Evolutionary conservation across 23 red algal species (phyloP), one percentile per base, ranked within the genome.

Genomic region (Pyropia yezoensis): DNA sequence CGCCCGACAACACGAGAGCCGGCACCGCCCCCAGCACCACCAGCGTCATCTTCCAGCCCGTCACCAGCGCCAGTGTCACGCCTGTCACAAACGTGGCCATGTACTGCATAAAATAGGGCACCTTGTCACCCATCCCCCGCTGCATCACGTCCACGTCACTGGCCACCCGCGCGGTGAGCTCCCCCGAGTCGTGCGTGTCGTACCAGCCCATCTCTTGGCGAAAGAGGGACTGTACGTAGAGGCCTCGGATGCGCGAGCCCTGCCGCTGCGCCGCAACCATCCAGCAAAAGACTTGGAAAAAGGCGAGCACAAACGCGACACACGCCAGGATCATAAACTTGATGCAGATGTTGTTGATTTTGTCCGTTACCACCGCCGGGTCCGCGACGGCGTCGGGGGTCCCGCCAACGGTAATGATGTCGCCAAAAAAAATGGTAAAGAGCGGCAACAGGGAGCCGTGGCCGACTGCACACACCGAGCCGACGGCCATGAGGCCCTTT

Each of bases 381-480:
- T 68, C 39, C 30, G 67, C 33, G 4, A 51, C 25, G 14, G 71
- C n/a, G 9, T 26, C 22, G 32, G 50, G 30, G 24, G 21, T 66
- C 3, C 54, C 50, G 49, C 89, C 85, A 14, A 73, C 69, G 23
- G 87, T 71, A 25, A 98, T 87, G 33, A 91, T 83, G 49, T 75
- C 65, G 49, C 94, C 94, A 61, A 98, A 98, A 14, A 98, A 67
- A 62, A 98, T 88, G 2, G 94, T 83, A 57, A 90, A 98, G 14
- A 80, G 45, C 27, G 94, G 94, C 56, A 91, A 65, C 25, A 83
- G 52, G 0, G 86, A 74, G 16, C 94, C 94, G 17, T 98, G 86
- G 56, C 78, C 73, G 1, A 57, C 23, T 3, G 77, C 86, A 30
- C 55, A 55, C 13, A 75, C 64, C 30, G 56, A 75, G 20, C 75